phyloP scores from a whole-genome alignment of 129 eudicot species.

The Flaveria sonorensis region DNA sequence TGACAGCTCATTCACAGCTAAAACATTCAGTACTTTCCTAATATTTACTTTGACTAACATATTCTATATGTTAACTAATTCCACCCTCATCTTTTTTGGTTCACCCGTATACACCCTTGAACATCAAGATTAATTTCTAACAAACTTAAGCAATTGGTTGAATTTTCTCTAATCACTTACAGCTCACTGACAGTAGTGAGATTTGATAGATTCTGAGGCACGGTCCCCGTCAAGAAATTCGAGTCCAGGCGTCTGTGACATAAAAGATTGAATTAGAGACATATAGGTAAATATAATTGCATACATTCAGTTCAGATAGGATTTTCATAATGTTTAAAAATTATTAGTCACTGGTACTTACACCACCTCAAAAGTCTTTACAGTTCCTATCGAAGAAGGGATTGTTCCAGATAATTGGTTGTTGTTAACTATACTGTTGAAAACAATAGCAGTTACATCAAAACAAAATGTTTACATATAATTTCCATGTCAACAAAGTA shows the following conservation, averaged over 20 bases:
- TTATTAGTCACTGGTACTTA: conserved; percentile 48
- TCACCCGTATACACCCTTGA: too few species aligned
- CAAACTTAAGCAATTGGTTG: background rate
- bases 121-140: too few species aligned
- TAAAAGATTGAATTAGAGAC: conserved; percentile 2
- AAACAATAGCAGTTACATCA: background rate
- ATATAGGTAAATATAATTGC: background rate
- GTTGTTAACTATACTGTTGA: conserved; percentile 69
- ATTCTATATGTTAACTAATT: too few species aligned
- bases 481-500: background rate
- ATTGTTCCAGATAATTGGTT: conserved; percentile 60
- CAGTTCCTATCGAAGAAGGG: conserved; percentile 59
- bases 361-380: conserved; percentile 61
- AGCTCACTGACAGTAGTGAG: conserved; percentile 56
- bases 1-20: too few species aligned
- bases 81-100: too few species aligned
- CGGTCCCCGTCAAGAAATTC: conserved; percentile 58
- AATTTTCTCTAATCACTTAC: conserved; percentile 46
- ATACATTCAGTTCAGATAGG: background rate
- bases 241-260: conserved; percentile 70
- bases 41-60: too few species aligned
- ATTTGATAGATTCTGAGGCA: conserved; percentile 58
- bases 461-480: background rate
- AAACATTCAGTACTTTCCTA: too few species aligned
- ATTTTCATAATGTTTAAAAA: background rate